Conservation (phyloP, 2,329 filamentous ascomycete genomes). For the Nothophoma quercina region DNA sequence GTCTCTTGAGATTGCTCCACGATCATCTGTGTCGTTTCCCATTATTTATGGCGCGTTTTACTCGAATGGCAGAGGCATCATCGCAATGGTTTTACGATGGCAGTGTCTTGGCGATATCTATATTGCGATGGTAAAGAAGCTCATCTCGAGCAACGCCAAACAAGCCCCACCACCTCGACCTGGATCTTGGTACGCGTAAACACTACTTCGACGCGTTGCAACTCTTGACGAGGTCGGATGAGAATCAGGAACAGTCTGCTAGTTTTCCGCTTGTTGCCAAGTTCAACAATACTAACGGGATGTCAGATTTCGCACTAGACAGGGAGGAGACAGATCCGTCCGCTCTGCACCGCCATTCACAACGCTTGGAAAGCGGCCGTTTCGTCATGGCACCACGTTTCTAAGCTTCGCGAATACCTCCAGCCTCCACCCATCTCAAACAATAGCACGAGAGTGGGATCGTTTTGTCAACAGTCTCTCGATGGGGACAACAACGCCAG, state of each 20-base stretch:
- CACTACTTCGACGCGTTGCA: neutral
- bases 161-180: neutral
- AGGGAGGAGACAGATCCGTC: conserved; percentile 2
- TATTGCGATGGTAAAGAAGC: neutral
- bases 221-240: neutral
- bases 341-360: conserved; percentile 13
- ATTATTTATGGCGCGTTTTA: neutral
- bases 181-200: neutral
- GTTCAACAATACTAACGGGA: conserved; percentile 2
- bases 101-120: neutral
- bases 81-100: neutral
- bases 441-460: conserved; percentile 14
- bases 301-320: conserved; percentile 11
- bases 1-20: neutral
- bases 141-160: neutral
- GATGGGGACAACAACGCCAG: neutral
- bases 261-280: conserved; percentile 6
- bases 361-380: conserved; percentile 11
- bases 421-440: conserved; percentile 15
- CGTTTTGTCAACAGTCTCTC: conserved; percentile 4
- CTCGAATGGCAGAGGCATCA: neutral
- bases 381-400: conserved; percentile 12
- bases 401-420: conserved; percentile 6
- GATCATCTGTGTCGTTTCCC: neutral
- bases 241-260: neutral